Evolutionary conservation across 192 early-diverging fungal species (phyloP).

Genomic region (Coemansia asiatica): DNA sequence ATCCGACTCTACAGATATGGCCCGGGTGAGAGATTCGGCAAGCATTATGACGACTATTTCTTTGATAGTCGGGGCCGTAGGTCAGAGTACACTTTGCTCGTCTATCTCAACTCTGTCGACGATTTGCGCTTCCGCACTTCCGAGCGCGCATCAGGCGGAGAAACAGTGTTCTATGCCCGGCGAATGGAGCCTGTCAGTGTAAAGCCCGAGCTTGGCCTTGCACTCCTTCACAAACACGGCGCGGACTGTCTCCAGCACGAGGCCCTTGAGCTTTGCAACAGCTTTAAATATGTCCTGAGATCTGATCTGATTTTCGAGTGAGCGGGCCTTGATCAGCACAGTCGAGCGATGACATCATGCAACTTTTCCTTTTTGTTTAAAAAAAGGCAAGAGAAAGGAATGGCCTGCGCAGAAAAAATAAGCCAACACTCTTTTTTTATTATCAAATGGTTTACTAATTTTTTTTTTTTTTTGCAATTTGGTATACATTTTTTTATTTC

Average conservation of each 20-base stretch:
- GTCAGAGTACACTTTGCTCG: constrained; percentile 60
- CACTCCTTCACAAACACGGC: constrained; percentile 63
- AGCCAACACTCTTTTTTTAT: not conserved
- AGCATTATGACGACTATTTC: constrained; percentile 64
- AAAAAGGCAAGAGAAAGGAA: not conserved
- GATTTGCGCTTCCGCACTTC: constrained; percentile 30
- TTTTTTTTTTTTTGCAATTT: not conserved
- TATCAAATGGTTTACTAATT: not conserved
- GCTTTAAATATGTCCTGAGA: constrained; percentile 61
- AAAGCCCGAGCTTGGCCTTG: constrained; percentile 57
- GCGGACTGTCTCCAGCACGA: constrained; percentile 65
- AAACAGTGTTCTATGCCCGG: constrained; percentile 55
- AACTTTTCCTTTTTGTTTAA: not conserved
- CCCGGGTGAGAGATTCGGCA: constrained; percentile 60
- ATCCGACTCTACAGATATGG: constrained; percentile 64
- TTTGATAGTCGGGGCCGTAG: constrained; percentile 52
- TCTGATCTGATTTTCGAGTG: constrained; percentile 60
- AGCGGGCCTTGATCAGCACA: not conserved
- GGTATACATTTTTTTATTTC: not conserved
- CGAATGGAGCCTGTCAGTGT: constrained; percentile 57
- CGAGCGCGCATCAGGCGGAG: constrained; percentile 36
- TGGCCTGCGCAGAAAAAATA: too few relatives aligned
- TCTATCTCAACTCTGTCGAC: constrained; percentile 57
- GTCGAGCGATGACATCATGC: not conserved
- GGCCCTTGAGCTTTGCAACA: constrained; percentile 53